Conservation (phyloP, 176 grass and related monocot species). For the Zea luxurians region DNA sequence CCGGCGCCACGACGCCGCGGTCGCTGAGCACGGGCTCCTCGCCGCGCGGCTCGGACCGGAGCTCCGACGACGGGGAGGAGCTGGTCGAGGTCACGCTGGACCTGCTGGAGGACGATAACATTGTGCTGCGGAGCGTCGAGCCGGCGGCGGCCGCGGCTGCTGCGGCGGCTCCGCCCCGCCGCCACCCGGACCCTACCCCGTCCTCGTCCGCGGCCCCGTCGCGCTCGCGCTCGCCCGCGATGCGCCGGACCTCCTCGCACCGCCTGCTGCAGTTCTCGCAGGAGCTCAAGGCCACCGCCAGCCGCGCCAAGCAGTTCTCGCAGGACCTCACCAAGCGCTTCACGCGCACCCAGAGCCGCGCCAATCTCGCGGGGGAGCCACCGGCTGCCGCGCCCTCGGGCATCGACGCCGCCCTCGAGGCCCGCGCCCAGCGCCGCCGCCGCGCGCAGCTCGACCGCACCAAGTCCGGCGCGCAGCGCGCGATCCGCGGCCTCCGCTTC, state of each 20-base stretch:
- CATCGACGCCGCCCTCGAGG: slow-evolving; percentile 69
- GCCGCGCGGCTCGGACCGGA: slow-evolving; percentile 48
- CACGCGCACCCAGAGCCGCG: slow-evolving; percentile 59
- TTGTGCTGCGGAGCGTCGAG: slow-evolving; percentile 81
- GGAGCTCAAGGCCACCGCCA: slow-evolving; percentile 76
- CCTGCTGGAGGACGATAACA: slow-evolving; percentile 75
- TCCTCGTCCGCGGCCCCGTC: slow-evolving; percentile 19
- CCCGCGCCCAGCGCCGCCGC: slow-evolving; percentile 53
- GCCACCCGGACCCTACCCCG: not conserved
- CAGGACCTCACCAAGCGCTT: slow-evolving; percentile 75
- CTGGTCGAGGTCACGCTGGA: slow-evolving; percentile 93
- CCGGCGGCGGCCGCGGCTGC: slow-evolving; percentile 28
- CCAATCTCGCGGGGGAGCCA: slow-evolving; percentile 10
- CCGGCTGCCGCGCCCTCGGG: not conserved
- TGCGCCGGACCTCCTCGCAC: slow-evolving; percentile 71
- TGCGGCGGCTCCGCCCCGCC: not conserved
- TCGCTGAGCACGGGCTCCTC: slow-evolving; percentile 61
- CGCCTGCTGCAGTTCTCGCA: slow-evolving; percentile 87
- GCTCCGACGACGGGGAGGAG: slow-evolving; percentile 67
- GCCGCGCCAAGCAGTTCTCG: slow-evolving; percentile 65
- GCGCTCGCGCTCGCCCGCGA: slow-evolving; percentile 61
- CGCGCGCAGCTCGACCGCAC: slow-evolving; percentile 57
- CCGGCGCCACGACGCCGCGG: slow-evolving; percentile 49
- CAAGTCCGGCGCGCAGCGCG: slow-evolving; percentile 59
- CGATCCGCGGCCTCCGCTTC: slow-evolving; percentile 74